Evolutionary conservation across 2,329 filamentous ascomycete genomes (phyloP).

Genomic region (Trichophyton rubrum): DNA sequence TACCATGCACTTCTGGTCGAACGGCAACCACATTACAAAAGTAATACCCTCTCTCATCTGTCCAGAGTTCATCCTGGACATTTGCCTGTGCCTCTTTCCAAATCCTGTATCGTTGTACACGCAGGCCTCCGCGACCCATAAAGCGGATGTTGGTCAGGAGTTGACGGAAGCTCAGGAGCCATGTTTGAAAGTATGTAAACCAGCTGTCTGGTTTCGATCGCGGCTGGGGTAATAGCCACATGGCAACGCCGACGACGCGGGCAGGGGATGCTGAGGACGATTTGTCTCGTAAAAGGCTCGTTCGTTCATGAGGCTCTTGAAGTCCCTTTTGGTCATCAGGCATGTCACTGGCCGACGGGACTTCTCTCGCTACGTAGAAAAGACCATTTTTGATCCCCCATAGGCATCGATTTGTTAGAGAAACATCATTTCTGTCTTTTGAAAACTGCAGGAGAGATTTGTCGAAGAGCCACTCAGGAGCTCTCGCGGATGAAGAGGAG

Average conservation of each 20-base stretch:
- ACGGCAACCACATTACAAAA: constrained; percentile 68
- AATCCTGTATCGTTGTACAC: constrained; percentile 55
- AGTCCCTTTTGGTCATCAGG: constrained; percentile 7
- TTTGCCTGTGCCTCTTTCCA: constrained; percentile 56
- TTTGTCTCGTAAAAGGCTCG: constrained; percentile 5
- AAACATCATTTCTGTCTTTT: constrained; percentile 47
- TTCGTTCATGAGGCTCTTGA: constrained; percentile 13
- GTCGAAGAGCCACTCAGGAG: background rate
- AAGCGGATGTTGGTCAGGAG: constrained; percentile 55
- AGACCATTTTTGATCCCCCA: constrained; percentile 60
- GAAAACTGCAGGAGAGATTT: constrained; percentile 40
- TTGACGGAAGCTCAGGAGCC: constrained; percentile 55
- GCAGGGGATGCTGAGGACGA: constrained; percentile 9
- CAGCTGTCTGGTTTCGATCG: constrained; percentile 42
- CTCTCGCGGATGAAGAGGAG: constrained; percentile 5
- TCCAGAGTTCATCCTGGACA: constrained; percentile 52
- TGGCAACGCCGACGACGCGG: constrained; percentile 55
- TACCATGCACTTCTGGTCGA: constrained; percentile 50
- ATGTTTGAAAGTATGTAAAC: constrained; percentile 50
- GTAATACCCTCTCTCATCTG: constrained; percentile 55
- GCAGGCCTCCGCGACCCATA: constrained; percentile 53
- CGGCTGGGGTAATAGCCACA: constrained; percentile 54
- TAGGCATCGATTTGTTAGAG: constrained; percentile 51
- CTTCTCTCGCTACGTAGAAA: constrained; percentile 56
- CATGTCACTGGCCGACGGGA: background rate